A percentile compares a stretch with the other conserved stretches of the same genome.
Conservation (phyloP, 2,329 filamentous ascomycete species). For the Fusarium siculi region DNA sequence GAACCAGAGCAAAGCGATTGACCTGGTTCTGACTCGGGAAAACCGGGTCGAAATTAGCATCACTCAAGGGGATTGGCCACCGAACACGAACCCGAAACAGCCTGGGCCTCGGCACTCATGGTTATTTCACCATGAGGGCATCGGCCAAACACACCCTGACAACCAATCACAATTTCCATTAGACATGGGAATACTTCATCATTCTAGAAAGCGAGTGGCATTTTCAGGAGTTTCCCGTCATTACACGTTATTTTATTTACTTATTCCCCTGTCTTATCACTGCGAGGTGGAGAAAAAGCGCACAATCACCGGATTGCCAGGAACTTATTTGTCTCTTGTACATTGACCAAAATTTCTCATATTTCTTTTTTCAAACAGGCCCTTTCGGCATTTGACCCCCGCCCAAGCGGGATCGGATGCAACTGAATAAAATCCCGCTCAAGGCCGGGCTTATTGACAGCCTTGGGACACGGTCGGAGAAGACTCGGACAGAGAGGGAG, state of each 20-base stretch:
- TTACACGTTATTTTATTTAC: constrained; percentile 26
- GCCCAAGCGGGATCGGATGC: constrained; percentile 18
- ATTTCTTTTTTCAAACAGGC: constrained; percentile 12
- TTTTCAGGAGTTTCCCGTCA: constrained; percentile 40
- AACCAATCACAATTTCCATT: constrained; percentile 35
- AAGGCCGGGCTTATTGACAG: constrained; percentile 30
- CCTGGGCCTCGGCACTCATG: constrained; percentile 23
- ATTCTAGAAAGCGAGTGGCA: constrained; percentile 42
- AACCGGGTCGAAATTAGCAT: constrained; percentile 14
- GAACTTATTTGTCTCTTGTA: constrained; percentile 37
- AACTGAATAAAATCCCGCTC: constrained; percentile 32
- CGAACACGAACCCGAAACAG: constrained; percentile 34
- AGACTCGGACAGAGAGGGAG: constrained; percentile 20
- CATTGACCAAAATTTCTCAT: constrained; percentile 2
- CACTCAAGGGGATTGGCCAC: constrained; percentile 4
- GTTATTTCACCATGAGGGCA: constrained; percentile 6
- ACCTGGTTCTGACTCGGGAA: constrained; percentile 33
- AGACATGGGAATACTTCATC: constrained; percentile 34
- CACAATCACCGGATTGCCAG: constrained; percentile 27
- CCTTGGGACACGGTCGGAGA: constrained; percentile 21
- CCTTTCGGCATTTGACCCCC: constrained; percentile 25
- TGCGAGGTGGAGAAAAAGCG: constrained; percentile 32
- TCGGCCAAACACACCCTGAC: constrained; percentile 13
- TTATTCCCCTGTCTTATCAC: constrained; percentile 34
- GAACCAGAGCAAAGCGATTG: constrained; percentile 14